phyloP scores from a whole-genome alignment of 1,284 basidiomycete species.

The Dichomitus squalens region DNA sequence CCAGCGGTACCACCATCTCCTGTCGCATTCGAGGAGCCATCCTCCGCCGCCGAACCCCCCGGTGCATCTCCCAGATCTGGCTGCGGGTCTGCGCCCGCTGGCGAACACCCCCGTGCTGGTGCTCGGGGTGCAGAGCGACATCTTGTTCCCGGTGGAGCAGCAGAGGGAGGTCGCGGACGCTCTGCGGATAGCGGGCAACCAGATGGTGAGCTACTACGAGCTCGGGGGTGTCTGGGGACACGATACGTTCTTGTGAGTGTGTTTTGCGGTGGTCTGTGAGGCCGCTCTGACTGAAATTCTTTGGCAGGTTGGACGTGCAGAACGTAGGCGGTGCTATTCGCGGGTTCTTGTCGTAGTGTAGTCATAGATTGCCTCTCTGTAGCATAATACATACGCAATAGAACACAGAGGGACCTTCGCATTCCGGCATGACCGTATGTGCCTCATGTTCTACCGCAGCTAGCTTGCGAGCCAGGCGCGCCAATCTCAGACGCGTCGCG shows the following conservation, averaged over 20 bases:
- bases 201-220: conserved; percentile 93
- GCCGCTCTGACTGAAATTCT: not conserved
- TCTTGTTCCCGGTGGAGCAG: conserved; percentile 96
- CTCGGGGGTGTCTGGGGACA: conserved; percentile 98
- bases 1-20: conserved; percentile 34
- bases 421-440: too few species aligned
- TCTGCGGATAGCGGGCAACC: conserved; percentile 86
- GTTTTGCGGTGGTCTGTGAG: not conserved
- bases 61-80: conserved; percentile 81
- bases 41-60: conserved; percentile 69
- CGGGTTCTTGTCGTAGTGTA: conserved; percentile 62
- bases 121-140: conserved; percentile 95
- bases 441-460: not conserved
- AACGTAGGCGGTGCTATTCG: conserved; percentile 81
- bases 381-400: too few species aligned
- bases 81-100: conserved; percentile 82
- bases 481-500: not conserved
- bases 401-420: too few species aligned
- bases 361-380: not conserved
- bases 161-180: conserved; percentile 96
- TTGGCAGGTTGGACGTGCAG: conserved; percentile 63
- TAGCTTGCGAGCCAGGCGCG: not conserved
- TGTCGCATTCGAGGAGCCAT: conserved; percentile 68
- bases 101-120: conserved; percentile 82
- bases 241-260: conserved; percentile 87